A percentile compares a stretch with the other conserved stretches of the same genome.
Evolutionary conservation across 192 early-diverging fungal species (phyloP).

Genomic region (Gamsiella multidivaricata): DNA sequence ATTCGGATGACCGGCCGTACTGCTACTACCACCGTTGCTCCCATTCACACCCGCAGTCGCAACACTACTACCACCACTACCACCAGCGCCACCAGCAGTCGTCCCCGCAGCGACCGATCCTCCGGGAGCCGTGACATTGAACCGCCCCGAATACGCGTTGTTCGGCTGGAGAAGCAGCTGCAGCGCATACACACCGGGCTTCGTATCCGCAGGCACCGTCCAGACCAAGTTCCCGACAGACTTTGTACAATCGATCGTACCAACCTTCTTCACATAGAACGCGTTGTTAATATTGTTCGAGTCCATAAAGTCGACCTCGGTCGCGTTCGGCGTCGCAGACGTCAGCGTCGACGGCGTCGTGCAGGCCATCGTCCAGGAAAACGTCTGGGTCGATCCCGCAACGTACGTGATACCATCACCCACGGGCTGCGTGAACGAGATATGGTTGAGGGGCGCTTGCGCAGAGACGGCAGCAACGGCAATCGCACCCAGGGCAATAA

Average conservation of each 20-base stretch:
- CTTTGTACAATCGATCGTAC: slow-evolving; percentile 49
- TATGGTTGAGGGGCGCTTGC: slow-evolving; percentile 18
- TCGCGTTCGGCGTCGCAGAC: slow-evolving; percentile 32
- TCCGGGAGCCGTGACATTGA: slow-evolving; percentile 30
- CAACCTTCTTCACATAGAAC: slow-evolving; percentile 51
- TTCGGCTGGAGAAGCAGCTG: slow-evolving; percentile 36
- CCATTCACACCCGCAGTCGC: too few relatives aligned
- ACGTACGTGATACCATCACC: slow-evolving; percentile 45
- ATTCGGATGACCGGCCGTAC: neutral
- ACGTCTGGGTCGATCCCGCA: slow-evolving; percentile 42
- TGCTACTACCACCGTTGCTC: neutral
- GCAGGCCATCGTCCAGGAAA: slow-evolving; percentile 48
- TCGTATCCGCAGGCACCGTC: slow-evolving; percentile 49
- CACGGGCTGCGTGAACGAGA: slow-evolving; percentile 51
- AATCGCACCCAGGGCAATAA: slow-evolving; percentile 25
- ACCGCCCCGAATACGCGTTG: slow-evolving; percentile 47
- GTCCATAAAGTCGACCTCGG: slow-evolving; percentile 51
- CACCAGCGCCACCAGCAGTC: neutral
- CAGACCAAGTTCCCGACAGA: slow-evolving; percentile 49
- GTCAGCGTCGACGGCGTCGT: slow-evolving; percentile 14
- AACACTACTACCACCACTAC: neutral
- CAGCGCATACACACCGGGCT: slow-evolving; percentile 46
- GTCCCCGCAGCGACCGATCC: neutral
- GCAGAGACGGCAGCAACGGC: slow-evolving; percentile 14
- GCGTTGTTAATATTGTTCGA: slow-evolving; percentile 46